phyloP scores from a whole-genome alignment of 345 rosid genomes.

The Firmiana major region DNA sequence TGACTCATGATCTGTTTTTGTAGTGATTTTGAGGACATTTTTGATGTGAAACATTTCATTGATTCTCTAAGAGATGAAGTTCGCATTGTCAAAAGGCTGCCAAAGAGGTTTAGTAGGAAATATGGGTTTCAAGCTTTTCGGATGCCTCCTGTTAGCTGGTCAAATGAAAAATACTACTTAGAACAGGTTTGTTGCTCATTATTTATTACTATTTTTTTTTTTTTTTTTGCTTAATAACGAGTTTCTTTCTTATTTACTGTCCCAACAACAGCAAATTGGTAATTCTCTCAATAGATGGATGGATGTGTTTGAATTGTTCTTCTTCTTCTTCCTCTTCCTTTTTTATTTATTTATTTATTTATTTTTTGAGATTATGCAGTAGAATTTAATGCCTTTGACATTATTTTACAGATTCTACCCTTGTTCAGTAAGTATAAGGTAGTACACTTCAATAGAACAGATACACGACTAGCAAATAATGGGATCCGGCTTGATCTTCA shows the following conservation, averaged over 20 bases:
- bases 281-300: not conserved
- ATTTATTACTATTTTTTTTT: not conserved
- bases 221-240: not conserved
- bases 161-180: conserved; percentile 81
- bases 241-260: not conserved
- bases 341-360: too few species aligned
- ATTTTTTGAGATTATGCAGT: not conserved
- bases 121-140: conserved; percentile 50
- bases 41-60: conserved; percentile 84
- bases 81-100: conserved; percentile 73
- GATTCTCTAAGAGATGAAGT: conserved; percentile 92
- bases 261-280: not conserved
- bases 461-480: conserved; percentile 85
- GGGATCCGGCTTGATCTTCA: conserved; percentile 69
- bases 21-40: conserved; percentile 96
- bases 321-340: too few species aligned
- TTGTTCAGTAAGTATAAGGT: conserved; percentile 66
- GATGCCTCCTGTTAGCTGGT: conserved; percentile 99
- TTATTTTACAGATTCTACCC: conserved; percentile 70
- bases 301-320: not conserved
- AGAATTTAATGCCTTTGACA: not conserved
- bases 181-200: conserved; percentile 55
- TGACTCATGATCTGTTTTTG: conserved; percentile 25
- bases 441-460: conserved; percentile 85
- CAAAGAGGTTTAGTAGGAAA: conserved; percentile 64